Base-by-base conservation (phyloP, 495 filamentous ascomycete species). In the Podospora bellae-mahoneyi region DNA sequence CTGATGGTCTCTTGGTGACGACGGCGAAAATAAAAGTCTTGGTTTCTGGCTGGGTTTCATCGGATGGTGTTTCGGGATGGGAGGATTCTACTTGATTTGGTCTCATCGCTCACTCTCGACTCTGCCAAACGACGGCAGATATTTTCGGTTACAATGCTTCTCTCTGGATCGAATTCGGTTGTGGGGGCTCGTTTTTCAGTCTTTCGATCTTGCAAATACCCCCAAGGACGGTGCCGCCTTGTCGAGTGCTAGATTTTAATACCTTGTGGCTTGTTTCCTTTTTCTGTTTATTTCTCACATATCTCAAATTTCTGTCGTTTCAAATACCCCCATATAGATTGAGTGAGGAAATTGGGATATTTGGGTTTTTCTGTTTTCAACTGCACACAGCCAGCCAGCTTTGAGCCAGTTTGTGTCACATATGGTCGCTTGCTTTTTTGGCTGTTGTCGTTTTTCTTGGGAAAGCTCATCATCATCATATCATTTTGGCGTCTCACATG, bases 31-130 rank as follows among this genome's bases (percentile, higher is more conserved):
- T 9, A 58, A 58, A 58, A 26, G 55, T 58, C 55, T 62, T 69
- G 56, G 53, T 64, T 66, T 54, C 64, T 60, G 68, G 68, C 64
- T 64, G 64, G 68, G 68, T 59, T 30, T 70, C 68, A 70, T 70
- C 64, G 68, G 61, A 70, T 55, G 68, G 68, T 70, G 68, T 70
- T 64, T 64, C 60, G 34, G 68, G 68, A 61, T 70, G 68, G 68
- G 64, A 66, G 66, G 60, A 54, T 70, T 64, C 64, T 66, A 70
- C 60, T 66, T 56, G 66, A 34, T 70, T 65, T 26, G 64, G 64
- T 66, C 64, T 53, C 64, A 66, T 70, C 64, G 39, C 60, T 66
- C 68, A 56, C 61, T 64, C 26, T 60, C 60, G 34, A 59, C 64
- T 20, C 55, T 19, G 55, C 39, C 39, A 48, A 13, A 48, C 39